Evolutionary conservation across 495 filamentous ascomycete genomes (phyloP), one percentile per base, ranked within the genome.

Genomic region (Bacidia rubella): DNA sequence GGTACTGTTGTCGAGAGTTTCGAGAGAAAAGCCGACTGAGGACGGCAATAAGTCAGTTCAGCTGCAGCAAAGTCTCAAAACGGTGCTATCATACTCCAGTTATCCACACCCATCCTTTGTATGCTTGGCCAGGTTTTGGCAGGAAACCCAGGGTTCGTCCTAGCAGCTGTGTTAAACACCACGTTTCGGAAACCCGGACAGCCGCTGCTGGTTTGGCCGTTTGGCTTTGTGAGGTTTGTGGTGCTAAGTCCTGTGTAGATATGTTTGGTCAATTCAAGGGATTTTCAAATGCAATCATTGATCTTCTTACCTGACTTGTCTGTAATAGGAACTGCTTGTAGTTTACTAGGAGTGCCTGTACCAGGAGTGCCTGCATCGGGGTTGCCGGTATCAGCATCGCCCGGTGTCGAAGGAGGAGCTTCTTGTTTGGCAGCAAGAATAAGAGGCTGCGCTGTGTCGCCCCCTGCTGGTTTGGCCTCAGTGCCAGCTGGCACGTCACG

Each of bases 141-240:
- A 11, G 54, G 51, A 54, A 54, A 62, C 23, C 60, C 57, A 22
- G 51, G 11, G 23, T 49, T 23, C 7, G 41, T 47, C 12, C 45
- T 23, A 0, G 60, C 54, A 27, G 32, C 55, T 2, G 54, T 62
- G 20, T 62, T 62, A 52, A 62, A 60, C 2, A 62, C 60, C 11
- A 48, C 51, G 29, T 59, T 59, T 10, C 59, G 49, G 49, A 62
- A 62, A 2, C 49, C 52, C 27, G 46, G 45, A 20, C 41, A 44
- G 47, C 44, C 44, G 26, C 9, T 47, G 44, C n/a, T 15, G 17
- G 5, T 17, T 44, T 9, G 17, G 44, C n/a, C 17, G 17, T 20
- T 17, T 44, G 12, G 17, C 7, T 7, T 20, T 44, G 41, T 9
- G 5, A 17, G 41, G 19, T 44, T 44, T 44, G 41, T 44, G 5